These are phyloP conservation scores for Podosphaera xanthii DNA, from an alignment of 2,329 filamentous ascomycete species.

Conservation along the genomic window DNA sequence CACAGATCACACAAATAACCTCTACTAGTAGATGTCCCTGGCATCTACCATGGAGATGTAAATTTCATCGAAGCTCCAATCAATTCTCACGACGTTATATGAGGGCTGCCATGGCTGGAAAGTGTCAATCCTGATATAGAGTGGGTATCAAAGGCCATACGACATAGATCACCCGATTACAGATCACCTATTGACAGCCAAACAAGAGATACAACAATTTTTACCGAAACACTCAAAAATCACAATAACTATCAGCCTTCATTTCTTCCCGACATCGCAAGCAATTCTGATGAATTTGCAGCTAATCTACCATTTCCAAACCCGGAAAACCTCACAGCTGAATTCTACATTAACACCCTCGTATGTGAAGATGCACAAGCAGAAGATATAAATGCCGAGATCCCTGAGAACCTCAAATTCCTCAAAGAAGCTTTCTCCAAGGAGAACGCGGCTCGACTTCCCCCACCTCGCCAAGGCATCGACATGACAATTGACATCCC, in stretches of 20 bases:
- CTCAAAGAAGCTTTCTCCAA: not conserved
- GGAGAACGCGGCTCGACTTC: not conserved
- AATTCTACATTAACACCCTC: not conserved
- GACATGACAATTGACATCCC: not conserved
- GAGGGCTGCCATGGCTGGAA: not conserved
- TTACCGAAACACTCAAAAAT: not conserved
- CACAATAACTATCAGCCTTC: no score
- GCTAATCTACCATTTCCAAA: not conserved
- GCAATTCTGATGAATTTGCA: not conserved
- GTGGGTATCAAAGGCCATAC: not conserved
- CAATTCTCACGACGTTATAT: not conserved
- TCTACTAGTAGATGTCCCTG: not conserved
- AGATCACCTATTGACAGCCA: not conserved
- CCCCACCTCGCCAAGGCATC: not conserved
- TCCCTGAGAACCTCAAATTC: not conserved
- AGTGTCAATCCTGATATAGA: not conserved
- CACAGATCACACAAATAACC: not conserved
- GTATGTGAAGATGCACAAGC: not conserved
- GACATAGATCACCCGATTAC: not conserved
- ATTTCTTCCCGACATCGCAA: no score
- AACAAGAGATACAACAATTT: not conserved
- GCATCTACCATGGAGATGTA: not conserved
- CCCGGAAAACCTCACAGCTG: not conserved
- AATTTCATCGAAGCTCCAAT: not conserved
- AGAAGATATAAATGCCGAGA: not conserved